phyloP scores from a whole-genome alignment of 2,329 filamentous ascomycete species.

The Trichoderma citrinoviride region DNA sequence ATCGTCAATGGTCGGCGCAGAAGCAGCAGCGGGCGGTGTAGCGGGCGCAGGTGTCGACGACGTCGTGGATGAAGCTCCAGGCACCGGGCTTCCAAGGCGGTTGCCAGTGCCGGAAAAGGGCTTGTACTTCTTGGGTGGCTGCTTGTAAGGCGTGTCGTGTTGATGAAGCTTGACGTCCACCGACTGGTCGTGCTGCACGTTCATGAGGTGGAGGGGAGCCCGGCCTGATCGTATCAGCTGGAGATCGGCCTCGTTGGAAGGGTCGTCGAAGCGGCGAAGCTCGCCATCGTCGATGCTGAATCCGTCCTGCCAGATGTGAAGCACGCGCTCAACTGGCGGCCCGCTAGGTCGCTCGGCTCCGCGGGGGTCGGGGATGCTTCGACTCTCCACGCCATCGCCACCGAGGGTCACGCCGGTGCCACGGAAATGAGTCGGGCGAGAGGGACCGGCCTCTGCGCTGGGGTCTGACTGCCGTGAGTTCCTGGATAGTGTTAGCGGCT shows the following conservation, averaged over 20 bases:
- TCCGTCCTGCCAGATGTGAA: constrained; percentile 80
- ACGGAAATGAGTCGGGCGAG: constrained; percentile 57
- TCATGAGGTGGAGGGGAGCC: constrained; percentile 74
- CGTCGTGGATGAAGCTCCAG: constrained; percentile 47
- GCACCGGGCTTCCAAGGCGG: constrained; percentile 73
- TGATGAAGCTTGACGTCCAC: constrained; percentile 78
- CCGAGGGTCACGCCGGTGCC: constrained; percentile 75
- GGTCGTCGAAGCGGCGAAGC: constrained; percentile 75
- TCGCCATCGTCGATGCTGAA: constrained; percentile 83
- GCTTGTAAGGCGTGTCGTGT: constrained; percentile 67
- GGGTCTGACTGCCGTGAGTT: constrained; percentile 59
- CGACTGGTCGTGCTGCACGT: constrained; percentile 70
- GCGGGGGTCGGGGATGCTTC: constrained; percentile 61
- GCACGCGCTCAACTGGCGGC: constrained; percentile 61
- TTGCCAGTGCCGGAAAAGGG: constrained; percentile 72
- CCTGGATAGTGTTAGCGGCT: constrained; percentile 38
- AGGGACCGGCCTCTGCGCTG: constrained; percentile 49
- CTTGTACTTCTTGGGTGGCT: constrained; percentile 71
- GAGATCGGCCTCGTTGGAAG: constrained; percentile 67
- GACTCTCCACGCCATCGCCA: constrained; percentile 71
- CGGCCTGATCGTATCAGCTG: constrained; percentile 74
- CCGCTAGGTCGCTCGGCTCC: constrained; percentile 31
- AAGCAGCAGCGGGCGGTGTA: constrained; percentile 34
- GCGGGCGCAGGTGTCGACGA: constrained; percentile 34
- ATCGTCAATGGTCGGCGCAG: constrained; percentile 51